Evolutionary conservation across 1,139 yeast species (phyloP), one percentile per base, ranked within the genome.

Genomic region (Scheffersomyces quercinus): DNA sequence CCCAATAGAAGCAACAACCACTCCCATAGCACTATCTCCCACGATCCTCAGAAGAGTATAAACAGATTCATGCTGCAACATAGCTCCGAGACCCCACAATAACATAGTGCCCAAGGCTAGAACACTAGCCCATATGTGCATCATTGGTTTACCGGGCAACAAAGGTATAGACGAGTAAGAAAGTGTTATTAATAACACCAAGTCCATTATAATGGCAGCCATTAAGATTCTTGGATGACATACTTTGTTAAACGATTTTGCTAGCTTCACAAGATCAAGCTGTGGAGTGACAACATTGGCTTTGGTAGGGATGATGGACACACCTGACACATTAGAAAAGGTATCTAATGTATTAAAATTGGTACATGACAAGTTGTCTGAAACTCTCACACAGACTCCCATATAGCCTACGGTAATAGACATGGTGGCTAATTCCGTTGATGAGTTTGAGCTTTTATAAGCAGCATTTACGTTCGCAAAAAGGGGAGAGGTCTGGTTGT

Each of bases 21-120:
- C 68, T 0, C 72, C 62, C 73, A 82, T 69, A 30, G 88, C 81
- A 3, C 88, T 73, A 1, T 68, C 63, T 2, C 73, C 69, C 1
- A 82, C 73, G 39, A 83, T 56, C 5, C 59, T 54, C 3, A 60
- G 53, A 3, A 79, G 73, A 0, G 85, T 68, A 35, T 66, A 67
- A 0, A 75, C 72, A 0, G 87, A 87, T 38, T 83, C 83, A 50
- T 82, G 83, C 40, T 77, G 77, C 69, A 88, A 75, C 77, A 85
- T 82, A 2, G 88, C 74, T 0, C 89, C 89, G 37, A 83, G 62
- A 0, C 88, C 87, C 87, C 89, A 83, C 3, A 83, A 43, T 9
- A 83, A 52, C 24, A 75, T 66, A 39, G 75, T 59, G 0, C 67
- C 44, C 0, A 73, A 62, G 4, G 78, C 62, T 14, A 77, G 46